These are phyloP conservation scores for Colletotrichum camelliae DNA, from an alignment of 2,329 filamentous ascomycete genomes.

Conservation along the genomic window DNA sequence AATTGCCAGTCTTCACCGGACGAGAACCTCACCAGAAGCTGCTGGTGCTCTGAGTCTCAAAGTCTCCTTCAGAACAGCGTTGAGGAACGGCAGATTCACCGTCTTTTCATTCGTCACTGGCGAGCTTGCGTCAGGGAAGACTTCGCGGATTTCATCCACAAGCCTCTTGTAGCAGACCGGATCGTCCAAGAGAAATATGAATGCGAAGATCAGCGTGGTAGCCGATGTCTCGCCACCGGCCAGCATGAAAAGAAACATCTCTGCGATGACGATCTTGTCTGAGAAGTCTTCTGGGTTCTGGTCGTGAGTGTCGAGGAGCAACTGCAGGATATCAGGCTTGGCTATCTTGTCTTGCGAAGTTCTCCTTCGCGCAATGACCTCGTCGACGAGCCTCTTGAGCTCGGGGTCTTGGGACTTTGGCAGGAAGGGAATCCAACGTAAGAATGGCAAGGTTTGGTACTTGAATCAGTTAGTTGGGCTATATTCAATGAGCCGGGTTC, in stretches of 20 bases:
- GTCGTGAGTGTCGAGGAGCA: neutral
- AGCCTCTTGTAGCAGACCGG: neutral
- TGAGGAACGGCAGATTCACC: conserved; percentile 50
- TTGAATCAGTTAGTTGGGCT: neutral
- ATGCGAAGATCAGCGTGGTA: neutral
- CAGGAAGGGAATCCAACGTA: neutral
- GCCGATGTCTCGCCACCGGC: neutral
- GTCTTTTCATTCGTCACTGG: neutral
- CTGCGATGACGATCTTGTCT: neutral
- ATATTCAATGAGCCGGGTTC: neutral
- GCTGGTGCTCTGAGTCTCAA: conserved; percentile 38
- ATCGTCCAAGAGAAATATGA: neutral
- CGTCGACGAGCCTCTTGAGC: neutral
- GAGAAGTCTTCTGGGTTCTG: neutral
- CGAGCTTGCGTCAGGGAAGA: neutral
- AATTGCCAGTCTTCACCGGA: neutral
- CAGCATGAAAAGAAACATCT: conserved; percentile 1
- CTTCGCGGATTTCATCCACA: neutral
- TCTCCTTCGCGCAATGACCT: neutral
- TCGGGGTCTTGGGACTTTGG: neutral
- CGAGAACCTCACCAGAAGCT: conserved; percentile 26
- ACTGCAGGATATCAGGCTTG: neutral
- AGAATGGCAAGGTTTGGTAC: neutral
- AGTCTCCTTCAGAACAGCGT: conserved; percentile 41
- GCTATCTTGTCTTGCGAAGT: neutral